Percentiles rank a stretch among this genome's conserved stretches.
phyloP scores from a whole-genome alignment of 2,329 filamentous ascomycete species.

The Fusarium nisikadoi region DNA sequence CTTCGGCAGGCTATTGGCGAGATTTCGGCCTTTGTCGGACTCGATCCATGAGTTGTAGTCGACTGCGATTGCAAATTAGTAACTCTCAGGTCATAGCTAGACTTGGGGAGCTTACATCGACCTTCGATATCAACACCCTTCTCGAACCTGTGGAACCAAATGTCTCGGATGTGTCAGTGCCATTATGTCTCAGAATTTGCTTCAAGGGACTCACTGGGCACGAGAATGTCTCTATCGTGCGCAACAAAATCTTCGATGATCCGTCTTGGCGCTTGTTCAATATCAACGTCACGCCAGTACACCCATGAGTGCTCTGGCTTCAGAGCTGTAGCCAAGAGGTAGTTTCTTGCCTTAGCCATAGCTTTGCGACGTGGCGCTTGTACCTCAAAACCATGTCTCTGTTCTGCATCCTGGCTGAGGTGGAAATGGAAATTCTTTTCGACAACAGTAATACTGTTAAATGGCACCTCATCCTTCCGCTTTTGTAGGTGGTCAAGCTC shows the following conservation, averaged over 20 bases:
- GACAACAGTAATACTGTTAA: conserved; percentile 84
- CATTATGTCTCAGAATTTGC: not conserved
- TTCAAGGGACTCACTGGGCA: conserved; percentile 78
- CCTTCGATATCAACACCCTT: conserved; percentile 90
- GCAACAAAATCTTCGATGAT: conserved; percentile 96
- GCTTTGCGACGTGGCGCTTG: conserved; percentile 91
- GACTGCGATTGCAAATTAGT: conserved; percentile 62
- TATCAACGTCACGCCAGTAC: conserved; percentile 98
- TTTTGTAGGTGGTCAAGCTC: conserved; percentile 91
- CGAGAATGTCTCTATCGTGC: conserved; percentile 91
- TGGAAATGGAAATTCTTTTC: conserved; percentile 89
- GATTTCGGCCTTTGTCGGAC: conserved; percentile 82
- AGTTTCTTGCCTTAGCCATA: conserved; percentile 92
- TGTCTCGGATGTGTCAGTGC: conserved; percentile 67
- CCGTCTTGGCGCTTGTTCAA: conserved; percentile 85
- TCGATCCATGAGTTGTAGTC: conserved; percentile 99
- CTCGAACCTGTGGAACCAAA: conserved; percentile 95
- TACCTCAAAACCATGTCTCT: conserved; percentile 85
- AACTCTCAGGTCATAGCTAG: not conserved
- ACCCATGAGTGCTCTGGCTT: conserved; percentile 98
- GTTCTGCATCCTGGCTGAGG: conserved; percentile 81
- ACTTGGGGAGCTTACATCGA: conserved; percentile 73
- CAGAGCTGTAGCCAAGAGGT: conserved; percentile 82
- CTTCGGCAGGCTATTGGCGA: conserved; percentile 78
- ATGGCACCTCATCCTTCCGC: conserved; percentile 81